A percentile compares a stretch with the other conserved stretches of the same genome.
phyloP scores from a whole-genome alignment of 2,329 filamentous ascomycete species.

The Penicillium palitans region DNA sequence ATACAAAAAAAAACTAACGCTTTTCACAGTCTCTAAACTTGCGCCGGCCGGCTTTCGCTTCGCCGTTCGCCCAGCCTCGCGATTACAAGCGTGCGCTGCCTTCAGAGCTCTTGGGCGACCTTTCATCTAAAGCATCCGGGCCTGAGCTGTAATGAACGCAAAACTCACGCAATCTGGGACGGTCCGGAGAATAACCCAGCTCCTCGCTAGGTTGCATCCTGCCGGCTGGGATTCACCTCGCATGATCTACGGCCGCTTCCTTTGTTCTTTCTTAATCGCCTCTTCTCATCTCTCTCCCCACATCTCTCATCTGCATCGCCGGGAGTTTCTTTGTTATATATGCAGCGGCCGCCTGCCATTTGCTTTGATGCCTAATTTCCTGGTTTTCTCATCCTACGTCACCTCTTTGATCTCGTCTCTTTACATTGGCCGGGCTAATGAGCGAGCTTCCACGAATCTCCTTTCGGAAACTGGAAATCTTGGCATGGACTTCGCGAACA shows the following conservation, averaged over 20 bases:
- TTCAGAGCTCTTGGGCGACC: conserved; percentile 35
- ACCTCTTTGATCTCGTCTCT: neutral
- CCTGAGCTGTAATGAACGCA: conserved; percentile 19
- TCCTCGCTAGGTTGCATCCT: conserved; percentile 4
- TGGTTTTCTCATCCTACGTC: neutral
- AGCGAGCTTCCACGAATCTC: neutral
- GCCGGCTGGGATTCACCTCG: conserved; percentile 17
- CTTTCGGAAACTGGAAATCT: neutral
- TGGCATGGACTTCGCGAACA: neutral
- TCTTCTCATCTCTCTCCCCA: conserved; percentile 8
- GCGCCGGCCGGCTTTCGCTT: conserved; percentile 40
- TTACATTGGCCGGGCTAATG: conserved; percentile 7
- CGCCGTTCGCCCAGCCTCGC: conserved; percentile 43
- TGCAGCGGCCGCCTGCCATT: conserved; percentile 23
- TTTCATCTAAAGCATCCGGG: conserved; percentile 25
- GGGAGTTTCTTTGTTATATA: conserved; percentile 32
- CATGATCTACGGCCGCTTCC: conserved; percentile 8
- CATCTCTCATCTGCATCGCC: conserved; percentile 31
- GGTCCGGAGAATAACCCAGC: conserved; percentile 14
- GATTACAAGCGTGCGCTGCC: conserved; percentile 39
- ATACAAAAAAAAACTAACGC: conserved; percentile 6
- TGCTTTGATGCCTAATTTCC: conserved; percentile 1
- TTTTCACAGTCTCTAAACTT: conserved; percentile 38
- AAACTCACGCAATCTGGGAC: conserved; percentile 1
- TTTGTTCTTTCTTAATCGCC: conserved; percentile 1